phyloP scores from a whole-genome alignment of 179 eudicot genomes.

The Vitellaria paradoxa region DNA sequence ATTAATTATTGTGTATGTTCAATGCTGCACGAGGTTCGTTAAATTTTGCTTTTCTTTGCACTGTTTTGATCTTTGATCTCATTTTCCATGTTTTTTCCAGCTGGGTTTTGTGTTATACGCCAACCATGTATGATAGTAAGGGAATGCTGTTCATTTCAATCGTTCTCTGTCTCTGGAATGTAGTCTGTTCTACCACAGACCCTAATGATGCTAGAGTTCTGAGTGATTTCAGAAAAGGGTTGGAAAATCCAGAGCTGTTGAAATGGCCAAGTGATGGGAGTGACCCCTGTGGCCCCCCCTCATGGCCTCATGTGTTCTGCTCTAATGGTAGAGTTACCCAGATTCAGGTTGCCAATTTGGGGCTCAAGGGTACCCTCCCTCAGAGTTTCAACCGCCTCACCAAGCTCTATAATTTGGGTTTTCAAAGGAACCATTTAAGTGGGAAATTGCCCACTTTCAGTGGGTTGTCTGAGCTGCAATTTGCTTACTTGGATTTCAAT shows the following conservation, averaged over 20 bases:
- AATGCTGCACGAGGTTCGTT: conserved; percentile 4
- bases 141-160: conserved; percentile 15
- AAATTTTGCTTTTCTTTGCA: not conserved
- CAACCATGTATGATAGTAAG: conserved; percentile 21
- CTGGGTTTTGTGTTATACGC: too few species aligned
- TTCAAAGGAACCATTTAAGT: conserved; percentile 42
- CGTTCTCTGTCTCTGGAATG: conserved; percentile 19
- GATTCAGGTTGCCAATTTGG: conserved; percentile 46
- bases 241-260: conserved; percentile 63
- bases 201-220: conserved; percentile 46
- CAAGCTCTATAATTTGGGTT: conserved; percentile 40
- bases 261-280: conserved; percentile 52
- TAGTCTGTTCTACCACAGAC: conserved; percentile 36
- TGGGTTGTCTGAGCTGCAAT: conserved; percentile 50
- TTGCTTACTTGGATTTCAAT: conserved; percentile 48
- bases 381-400: conserved; percentile 43
- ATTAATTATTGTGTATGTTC: not conserved
- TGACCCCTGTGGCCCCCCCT: conserved; percentile 46
- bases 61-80: conserved; percentile 6
- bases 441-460: conserved; percentile 50
- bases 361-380: conserved; percentile 48
- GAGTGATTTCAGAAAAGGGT: conserved; percentile 51
- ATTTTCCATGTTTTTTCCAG: not conserved
- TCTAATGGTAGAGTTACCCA: conserved; percentile 45
- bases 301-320: conserved; percentile 50